Evolutionary conservation across 176 grass and related monocot genomes (phyloP), one percentile per base, ranked within the genome.

Genomic region (Paspalum notatum): DNA sequence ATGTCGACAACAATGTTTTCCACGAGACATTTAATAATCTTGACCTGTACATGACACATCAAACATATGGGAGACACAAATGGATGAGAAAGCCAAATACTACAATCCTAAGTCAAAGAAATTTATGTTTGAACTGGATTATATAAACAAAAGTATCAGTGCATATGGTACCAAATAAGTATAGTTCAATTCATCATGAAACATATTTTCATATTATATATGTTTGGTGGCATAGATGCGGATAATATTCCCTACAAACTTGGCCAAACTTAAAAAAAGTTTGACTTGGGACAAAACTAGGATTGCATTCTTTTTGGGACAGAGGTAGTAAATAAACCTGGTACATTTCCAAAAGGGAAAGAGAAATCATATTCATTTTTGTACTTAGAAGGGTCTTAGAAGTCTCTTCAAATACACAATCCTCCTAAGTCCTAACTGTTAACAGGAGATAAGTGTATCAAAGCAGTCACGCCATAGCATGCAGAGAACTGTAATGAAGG

Each of bases 1-100:
- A 94, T 94, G 75, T 97, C 95, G 32, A 97, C 95, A 89, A 94
- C 90, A 90, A 97, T 97, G 82, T 94, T 92, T 71, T 92, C 95
- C 74, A 97, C 95, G 61, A 97, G 89, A 83, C 95, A 97, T 79
- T 97, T 97, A 69, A 97, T 94, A 78, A 97, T 87, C 83, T 97
- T 97, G 57, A 97, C 95, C 95, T 97, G 95, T 44, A 74, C 49
- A 82, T 62, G 71, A 84, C 63, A 58, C 48, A 91, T 15, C 15
- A 70, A 74, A 85, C 71, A 77, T 48, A 57, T 21, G 38, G 83
- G 74, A 75, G 50, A 42, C 71, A 74, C 4, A 70, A 47, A 78
- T 69, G 54, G 3, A 68, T 75, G 14, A 41, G n/a, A 65, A 25
- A 71, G 7, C 62, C 14, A 1, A 32, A 32, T 32, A 3, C 3